These are phyloP conservation scores for Zymoseptoria passerinii DNA, from an alignment of 2,329 filamentous ascomycete genomes.

Conservation along the genomic window DNA sequence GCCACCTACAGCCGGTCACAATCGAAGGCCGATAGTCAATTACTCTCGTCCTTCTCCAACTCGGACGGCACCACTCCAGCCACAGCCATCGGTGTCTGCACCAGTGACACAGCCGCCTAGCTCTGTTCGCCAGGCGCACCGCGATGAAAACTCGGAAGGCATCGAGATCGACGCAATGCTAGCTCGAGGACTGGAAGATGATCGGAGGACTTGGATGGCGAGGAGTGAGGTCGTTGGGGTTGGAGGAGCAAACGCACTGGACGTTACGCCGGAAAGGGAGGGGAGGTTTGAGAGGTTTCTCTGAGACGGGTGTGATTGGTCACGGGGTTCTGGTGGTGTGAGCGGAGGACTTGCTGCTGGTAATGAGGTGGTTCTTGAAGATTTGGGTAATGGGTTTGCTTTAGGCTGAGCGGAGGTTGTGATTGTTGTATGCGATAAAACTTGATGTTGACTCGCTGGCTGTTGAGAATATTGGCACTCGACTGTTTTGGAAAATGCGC, in stretches of 20 bases:
- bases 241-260: slow-evolving; percentile 12
- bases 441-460: not conserved
- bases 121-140: not conserved
- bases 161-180: slow-evolving; percentile 20
- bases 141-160: slow-evolving; percentile 12
- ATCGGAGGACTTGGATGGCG: slow-evolving; percentile 17
- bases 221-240: slow-evolving; percentile 9
- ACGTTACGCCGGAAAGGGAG: slow-evolving; percentile 26
- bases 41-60: not conserved
- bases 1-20: not conserved
- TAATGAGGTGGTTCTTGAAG: not conserved
- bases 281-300: slow-evolving; percentile 26
- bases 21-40: not conserved
- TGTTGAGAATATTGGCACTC: not conserved
- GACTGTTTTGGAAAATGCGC: not conserved
- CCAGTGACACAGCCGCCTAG: not conserved
- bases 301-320: slow-evolving; percentile 4
- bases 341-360: not conserved
- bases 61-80: not conserved
- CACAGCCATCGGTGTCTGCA: not conserved
- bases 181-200: slow-evolving; percentile 15
- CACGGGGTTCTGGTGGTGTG: not conserved
- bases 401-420: not conserved
- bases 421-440: not conserved
- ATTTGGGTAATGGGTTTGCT: not conserved